phyloP scores from a whole-genome alignment of 2,329 filamentous ascomycete genomes.

The Aspergillus sp. region DNA sequence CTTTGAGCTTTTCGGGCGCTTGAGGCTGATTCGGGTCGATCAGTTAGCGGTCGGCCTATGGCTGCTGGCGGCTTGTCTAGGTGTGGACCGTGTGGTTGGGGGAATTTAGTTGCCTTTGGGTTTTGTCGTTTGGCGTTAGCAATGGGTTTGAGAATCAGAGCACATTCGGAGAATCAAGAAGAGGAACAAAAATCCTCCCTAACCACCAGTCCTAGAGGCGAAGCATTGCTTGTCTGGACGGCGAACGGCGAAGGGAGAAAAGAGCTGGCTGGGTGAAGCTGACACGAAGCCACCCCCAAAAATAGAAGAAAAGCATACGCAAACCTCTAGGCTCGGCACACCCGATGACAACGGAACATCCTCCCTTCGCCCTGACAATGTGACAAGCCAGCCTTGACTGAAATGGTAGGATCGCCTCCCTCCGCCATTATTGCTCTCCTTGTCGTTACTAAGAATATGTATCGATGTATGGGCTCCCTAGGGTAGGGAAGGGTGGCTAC shows the following conservation, averaged over 20 bases:
- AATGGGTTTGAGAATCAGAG: not conserved
- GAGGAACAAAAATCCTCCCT: not conserved
- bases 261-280: not conserved
- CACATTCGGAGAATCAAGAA: not conserved
- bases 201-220: not conserved
- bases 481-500: not conserved
- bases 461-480: no score
- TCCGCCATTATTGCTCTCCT: not conserved
- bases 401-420: not conserved
- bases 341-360: not conserved
- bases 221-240: conserved; percentile 1
- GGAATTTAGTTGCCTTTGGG: not conserved
- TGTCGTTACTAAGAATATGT: conserved; percentile 10
- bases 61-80: not conserved
- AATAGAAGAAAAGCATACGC: conserved; percentile 25
- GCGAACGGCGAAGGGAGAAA: not conserved
- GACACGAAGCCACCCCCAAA: conserved; percentile 18
- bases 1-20: not conserved
- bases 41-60: not conserved
- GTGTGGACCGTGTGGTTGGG: not conserved
- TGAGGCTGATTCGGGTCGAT: conserved; percentile 6
- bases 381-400: not conserved
- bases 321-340: conserved; percentile 13
- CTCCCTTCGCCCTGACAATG: not conserved
- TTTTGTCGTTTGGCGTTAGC: not conserved